Evolutionary conservation across 345 rosid genomes (phyloP).

Genomic region (Turnera subulata): DNA sequence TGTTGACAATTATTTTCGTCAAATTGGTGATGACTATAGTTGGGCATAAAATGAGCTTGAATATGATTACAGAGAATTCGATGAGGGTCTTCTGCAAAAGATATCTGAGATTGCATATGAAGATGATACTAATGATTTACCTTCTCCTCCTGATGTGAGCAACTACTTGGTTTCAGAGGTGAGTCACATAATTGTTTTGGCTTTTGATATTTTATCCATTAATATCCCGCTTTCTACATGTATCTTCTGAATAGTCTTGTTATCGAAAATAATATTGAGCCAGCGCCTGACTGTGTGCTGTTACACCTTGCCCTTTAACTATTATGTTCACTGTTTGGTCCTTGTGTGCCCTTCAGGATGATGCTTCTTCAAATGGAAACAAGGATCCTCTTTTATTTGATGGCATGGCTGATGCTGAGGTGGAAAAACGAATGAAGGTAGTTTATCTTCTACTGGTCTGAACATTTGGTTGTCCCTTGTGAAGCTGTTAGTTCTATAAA

Average conservation of each 20-base stretch:
- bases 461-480: too few species aligned
- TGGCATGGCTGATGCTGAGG: slow-evolving; percentile 84
- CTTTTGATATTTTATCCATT: slow-evolving; percentile 7
- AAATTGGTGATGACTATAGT: slow-evolving; percentile 11
- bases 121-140: slow-evolving; percentile 64
- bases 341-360: slow-evolving; percentile 57
- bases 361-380: slow-evolving; percentile 55
- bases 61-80: slow-evolving; percentile 73
- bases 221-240: too few species aligned
- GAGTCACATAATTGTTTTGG: slow-evolving; percentile 27
- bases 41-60: slow-evolving; percentile 13
- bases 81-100: slow-evolving; percentile 79
- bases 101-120: slow-evolving; percentile 75
- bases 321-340: slow-evolving; percentile 15
- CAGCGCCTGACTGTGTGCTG: neutral
- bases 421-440: slow-evolving; percentile 85
- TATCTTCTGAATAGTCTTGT: too few species aligned
- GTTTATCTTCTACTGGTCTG: neutral
- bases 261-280: neutral
- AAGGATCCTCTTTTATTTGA: slow-evolving; percentile 70
- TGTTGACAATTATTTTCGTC: slow-evolving; percentile 5
- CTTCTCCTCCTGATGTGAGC: slow-evolving; percentile 96
- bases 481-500: neutral
- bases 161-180: slow-evolving; percentile 89
- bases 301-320: neutral